Percentiles rank a stretch among this genome's conserved stretches.
Evolutionary conservation across 2,329 filamentous ascomycete genomes (phyloP).

Genomic region (Ophiostoma fasciatum): DNA sequence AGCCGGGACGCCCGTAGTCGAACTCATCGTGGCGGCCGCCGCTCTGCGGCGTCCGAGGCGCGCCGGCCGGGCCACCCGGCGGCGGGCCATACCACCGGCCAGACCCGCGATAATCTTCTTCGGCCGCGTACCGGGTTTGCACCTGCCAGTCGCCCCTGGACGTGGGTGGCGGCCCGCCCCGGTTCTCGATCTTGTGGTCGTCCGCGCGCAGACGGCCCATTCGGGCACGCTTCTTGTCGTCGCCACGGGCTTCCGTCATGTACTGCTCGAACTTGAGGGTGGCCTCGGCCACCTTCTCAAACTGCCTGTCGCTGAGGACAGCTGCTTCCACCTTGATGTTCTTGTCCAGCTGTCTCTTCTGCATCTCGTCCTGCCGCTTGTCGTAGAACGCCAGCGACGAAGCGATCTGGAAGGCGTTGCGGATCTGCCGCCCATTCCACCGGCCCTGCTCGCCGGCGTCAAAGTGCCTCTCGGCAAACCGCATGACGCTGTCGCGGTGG

Average conservation of each 20-base stretch:
- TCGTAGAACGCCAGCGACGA: conserved; percentile 11
- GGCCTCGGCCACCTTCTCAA: conserved; percentile 1
- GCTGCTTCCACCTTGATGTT: conserved; percentile 1
- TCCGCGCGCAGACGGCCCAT: conserved; percentile 3
- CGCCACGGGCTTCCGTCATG: conserved; percentile 6
- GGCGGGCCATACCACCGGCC: not conserved
- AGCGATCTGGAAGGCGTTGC: conserved; percentile 21
- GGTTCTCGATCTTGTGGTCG: conserved; percentile 1
- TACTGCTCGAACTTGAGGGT: conserved; percentile 3
- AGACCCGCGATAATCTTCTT: not conserved
- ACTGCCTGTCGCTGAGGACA: conserved; percentile 3
- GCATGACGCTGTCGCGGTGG: conserved; percentile 2
- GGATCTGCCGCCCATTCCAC: conserved; percentile 22
- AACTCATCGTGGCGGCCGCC: not conserved
- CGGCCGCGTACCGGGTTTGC: not conserved
- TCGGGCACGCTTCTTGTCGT: not conserved
- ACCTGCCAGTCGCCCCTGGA: not conserved
- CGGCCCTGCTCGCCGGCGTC: not conserved
- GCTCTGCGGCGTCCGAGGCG: conserved; percentile 1
- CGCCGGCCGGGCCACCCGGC: not conserved
- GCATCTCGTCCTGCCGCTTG: conserved; percentile 6
- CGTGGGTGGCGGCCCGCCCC: not conserved
- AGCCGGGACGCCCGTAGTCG: not conserved
- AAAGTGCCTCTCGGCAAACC: conserved; percentile 7
- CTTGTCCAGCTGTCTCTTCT: not conserved